A percentile compares a stretch with the other conserved stretches of the same genome.
Evolutionary conservation across 2,329 filamentous ascomycete species (phyloP).

Genomic region (Pezicula radicicola): DNA sequence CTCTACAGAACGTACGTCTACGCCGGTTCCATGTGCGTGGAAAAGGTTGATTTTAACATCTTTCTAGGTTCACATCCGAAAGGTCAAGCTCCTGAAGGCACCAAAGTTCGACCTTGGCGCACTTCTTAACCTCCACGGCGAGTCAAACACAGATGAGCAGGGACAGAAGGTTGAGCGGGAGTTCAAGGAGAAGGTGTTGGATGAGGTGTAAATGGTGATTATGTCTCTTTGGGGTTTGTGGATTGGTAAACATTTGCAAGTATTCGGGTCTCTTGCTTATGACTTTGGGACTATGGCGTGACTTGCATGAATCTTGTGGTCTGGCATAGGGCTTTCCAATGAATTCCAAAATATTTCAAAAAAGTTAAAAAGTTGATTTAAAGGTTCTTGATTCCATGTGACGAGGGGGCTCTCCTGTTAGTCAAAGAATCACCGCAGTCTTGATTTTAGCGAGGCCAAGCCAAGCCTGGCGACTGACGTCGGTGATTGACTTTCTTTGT

Average conservation of each 20-base stretch:
- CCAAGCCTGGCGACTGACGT: not conserved
- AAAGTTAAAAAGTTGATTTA: conserved; percentile 4
- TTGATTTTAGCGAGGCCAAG: conserved; percentile 1
- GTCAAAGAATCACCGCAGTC: not conserved
- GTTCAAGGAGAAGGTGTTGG: conserved; percentile 97
- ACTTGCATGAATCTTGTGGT: conserved; percentile 23
- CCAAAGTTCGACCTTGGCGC: conserved; percentile 99
- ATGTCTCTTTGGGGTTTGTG: conserved; percentile 21
- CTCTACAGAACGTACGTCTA: conserved; percentile 87
- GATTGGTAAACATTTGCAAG: conserved; percentile 29
- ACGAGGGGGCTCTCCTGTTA: not conserved
- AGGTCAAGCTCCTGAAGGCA: conserved; percentile 98
- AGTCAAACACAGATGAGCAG: conserved; percentile 92
- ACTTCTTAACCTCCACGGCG: conserved; percentile 94
- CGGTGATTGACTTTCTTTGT: not conserved
- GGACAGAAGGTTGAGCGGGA: conserved; percentile 98
- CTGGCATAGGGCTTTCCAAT: conserved; percentile 29
- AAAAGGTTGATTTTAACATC: conserved; percentile 25
- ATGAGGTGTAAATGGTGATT: conserved; percentile 72
- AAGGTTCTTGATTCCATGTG: not conserved
- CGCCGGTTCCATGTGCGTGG: not conserved
- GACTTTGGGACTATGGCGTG: conserved; percentile 31
- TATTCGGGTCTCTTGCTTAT: conserved; percentile 24
- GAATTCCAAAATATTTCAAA: conserved; percentile 27
- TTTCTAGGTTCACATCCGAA: conserved; percentile 96